These are phyloP conservation scores for Ganoderma lucidum DNA, from an alignment of 1,284 basidiomycete genomes.

Conservation along the genomic window DNA sequence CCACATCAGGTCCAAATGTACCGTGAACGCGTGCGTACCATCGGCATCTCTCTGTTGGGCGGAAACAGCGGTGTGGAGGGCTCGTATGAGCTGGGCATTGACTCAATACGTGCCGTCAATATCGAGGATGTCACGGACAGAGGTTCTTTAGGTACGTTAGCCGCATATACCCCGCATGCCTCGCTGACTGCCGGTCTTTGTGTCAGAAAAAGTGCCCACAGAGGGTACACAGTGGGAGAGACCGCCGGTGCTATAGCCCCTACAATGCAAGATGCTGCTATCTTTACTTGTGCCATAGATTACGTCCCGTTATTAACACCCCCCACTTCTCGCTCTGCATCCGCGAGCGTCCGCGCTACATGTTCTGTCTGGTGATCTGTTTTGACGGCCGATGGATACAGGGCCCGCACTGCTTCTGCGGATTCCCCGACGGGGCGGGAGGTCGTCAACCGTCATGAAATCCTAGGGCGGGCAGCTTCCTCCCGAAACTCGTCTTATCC, in stretches of 20 bases:
- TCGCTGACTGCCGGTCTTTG: background rate
- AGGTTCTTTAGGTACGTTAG: slow-evolving; percentile 45
- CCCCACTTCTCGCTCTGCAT: background rate
- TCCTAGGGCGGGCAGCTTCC: background rate
- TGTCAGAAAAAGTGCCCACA: slow-evolving; percentile 40
- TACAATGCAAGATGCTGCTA: background rate
- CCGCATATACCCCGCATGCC: background rate
- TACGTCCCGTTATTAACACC: background rate
- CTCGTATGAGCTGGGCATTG: slow-evolving; percentile 78
- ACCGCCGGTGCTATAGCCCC: slow-evolving; percentile 24
- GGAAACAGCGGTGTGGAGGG: slow-evolving; percentile 78
- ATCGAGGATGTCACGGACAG: slow-evolving; percentile 55
- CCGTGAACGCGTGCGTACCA: slow-evolving; percentile 76
- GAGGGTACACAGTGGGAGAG: slow-evolving; percentile 43
- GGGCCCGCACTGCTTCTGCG: background rate
- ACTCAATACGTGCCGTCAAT: slow-evolving; percentile 71
- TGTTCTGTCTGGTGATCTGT: background rate
- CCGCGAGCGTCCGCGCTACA: background rate
- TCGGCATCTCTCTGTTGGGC: slow-evolving; percentile 86
- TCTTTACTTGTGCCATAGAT: background rate
- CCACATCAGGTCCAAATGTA: slow-evolving; percentile 78
- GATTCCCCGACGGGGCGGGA: background rate
- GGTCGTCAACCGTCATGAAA: background rate
- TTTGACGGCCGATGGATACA: background rate
- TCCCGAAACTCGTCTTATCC: background rate